A percentile compares a stretch with the other conserved stretches of the same genome.
Conservation (phyloP, 208 protist genomes). For the Acanthamoeba sp. region DNA sequence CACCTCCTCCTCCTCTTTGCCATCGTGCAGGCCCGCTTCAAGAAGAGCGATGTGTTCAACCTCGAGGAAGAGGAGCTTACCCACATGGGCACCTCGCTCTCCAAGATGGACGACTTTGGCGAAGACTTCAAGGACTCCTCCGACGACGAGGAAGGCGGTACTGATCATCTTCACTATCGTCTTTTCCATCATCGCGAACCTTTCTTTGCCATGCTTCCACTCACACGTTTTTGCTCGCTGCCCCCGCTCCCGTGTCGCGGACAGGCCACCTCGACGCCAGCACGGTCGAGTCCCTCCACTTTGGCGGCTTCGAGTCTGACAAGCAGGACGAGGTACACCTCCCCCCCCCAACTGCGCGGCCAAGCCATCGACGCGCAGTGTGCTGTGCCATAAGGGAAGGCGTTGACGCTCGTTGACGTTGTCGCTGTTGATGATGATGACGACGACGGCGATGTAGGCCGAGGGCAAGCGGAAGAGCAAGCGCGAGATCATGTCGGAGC, state of each 20-base stretch:
- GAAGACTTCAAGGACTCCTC: conserved; percentile 43
- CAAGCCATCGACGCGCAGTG: too few species aligned
- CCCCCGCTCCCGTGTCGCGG: too few species aligned
- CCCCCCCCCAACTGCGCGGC: too few species aligned
- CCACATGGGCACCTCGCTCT: conserved; percentile 65
- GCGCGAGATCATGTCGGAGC: conserved; percentile 59
- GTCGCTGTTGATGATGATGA: too few species aligned
- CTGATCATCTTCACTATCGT: not conserved
- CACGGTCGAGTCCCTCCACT: not conserved
- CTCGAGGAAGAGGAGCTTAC: conserved; percentile 75
- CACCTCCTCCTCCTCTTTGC: not conserved
- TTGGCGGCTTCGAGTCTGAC: conserved; percentile 30
- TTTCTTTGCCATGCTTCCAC: too few species aligned
- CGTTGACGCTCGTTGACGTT: too few species aligned
- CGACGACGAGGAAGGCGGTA: conserved; percentile 15
- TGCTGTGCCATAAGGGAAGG: too few species aligned
- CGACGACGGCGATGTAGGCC: too few species aligned
- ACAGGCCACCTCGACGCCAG: conserved; percentile 34
- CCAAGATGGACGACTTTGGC: conserved; percentile 27
- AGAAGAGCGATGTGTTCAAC: conserved; percentile 58
- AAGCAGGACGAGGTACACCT: not conserved
- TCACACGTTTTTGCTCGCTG: too few species aligned
- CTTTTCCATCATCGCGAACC: not conserved
- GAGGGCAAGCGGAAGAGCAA: conserved; percentile 67
- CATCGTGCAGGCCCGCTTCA: conserved; percentile 23